These are phyloP conservation scores for Pythium rishiriense DNA, from an alignment of 352 stramenopile species.

Conservation along the genomic window DNA sequence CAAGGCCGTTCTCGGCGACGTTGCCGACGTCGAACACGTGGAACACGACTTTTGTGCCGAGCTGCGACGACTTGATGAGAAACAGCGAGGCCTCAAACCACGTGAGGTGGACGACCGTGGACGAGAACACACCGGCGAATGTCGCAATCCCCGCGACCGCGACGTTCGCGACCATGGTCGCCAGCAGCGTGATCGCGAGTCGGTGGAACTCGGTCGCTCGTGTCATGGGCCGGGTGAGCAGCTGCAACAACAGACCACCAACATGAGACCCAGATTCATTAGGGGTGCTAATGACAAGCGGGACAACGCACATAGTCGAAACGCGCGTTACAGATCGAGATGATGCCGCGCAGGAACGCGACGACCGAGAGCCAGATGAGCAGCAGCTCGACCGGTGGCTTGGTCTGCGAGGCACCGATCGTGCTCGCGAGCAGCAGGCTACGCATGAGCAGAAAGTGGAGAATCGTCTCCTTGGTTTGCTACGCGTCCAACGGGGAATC, in stretches of 20 bases:
- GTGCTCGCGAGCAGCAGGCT: slow-evolving; percentile 73
- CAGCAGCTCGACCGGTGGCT: slow-evolving; percentile 46
- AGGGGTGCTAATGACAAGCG: neutral
- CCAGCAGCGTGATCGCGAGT: slow-evolving; percentile 44
- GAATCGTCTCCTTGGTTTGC: slow-evolving; percentile 80
- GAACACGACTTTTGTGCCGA: slow-evolving; percentile 71
- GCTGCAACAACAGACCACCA: slow-evolving; percentile 23
- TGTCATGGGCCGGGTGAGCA: slow-evolving; percentile 65
- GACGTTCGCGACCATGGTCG: slow-evolving; percentile 44
- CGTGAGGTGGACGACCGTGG: slow-evolving; percentile 62
- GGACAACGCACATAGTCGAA: slow-evolving; percentile 54
- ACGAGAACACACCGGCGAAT: slow-evolving; percentile 41
- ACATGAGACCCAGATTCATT: neutral
- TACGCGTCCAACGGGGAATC: too few species aligned
- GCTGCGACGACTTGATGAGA: slow-evolving; percentile 63
- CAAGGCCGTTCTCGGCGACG: slow-evolving; percentile 33
- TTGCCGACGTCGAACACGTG: slow-evolving; percentile 54
- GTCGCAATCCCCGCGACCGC: slow-evolving; percentile 41
- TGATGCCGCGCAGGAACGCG: slow-evolving; percentile 58
- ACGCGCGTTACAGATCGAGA: slow-evolving; percentile 57
- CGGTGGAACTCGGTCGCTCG: slow-evolving; percentile 56
- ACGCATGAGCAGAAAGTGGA: slow-evolving; percentile 75
- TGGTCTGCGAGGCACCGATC: slow-evolving; percentile 41
- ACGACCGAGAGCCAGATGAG: slow-evolving; percentile 68
- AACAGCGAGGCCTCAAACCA: slow-evolving; percentile 76